Evolutionary conservation across 176 grass and related monocot species (phyloP), one percentile per base, ranked within the genome.

Genomic region (Pontederia paniculata): DNA sequence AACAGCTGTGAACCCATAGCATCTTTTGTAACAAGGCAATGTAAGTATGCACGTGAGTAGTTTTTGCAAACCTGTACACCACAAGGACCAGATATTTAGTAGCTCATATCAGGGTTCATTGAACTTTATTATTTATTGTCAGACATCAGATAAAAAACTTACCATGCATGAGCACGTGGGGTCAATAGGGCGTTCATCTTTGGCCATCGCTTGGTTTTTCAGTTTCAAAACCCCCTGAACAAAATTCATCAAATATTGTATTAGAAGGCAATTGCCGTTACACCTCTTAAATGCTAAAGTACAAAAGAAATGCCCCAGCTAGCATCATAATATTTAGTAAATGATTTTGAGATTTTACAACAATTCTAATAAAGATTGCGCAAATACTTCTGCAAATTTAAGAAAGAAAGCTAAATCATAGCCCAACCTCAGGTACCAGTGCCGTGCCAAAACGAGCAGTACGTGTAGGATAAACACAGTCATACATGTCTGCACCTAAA

Each of bases 401-500:
- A 37, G 1, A 37, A 37, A 53, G 42, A 67, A 21, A 54, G 60
- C 9, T 15, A 80, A 21, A 4, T 74, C 60, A 44, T 47, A 44
- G 5, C 45, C 42, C 59, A 74, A 97, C 93, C 86, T 90, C 83
- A 73, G 83, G 93, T 57, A 97, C 76, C 51, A 97, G 83, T 53
- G 93, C 83, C 5, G 86, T 80, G 48, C 93, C 93, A 81, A 97
- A 97, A 17, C 93, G 93, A 84, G 80, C 83, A 69, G 86, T 97
- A 22, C 86, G 63, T 66, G 93, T 97, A 18, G 83, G 93, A 79
- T 97, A 97, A 20, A 97, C 93, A 82, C 86, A 90, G 45, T 97
- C 93, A 55, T 90, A 97, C 86, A 97, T 97, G 63, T 97, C 86
- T 78, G 93, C 86, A 74, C 93, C 93, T 65, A 97, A 70, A 69